These are phyloP conservation scores for Arctium minus DNA, from an alignment of 129 eudicot genomes.

Conservation along the genomic window DNA sequence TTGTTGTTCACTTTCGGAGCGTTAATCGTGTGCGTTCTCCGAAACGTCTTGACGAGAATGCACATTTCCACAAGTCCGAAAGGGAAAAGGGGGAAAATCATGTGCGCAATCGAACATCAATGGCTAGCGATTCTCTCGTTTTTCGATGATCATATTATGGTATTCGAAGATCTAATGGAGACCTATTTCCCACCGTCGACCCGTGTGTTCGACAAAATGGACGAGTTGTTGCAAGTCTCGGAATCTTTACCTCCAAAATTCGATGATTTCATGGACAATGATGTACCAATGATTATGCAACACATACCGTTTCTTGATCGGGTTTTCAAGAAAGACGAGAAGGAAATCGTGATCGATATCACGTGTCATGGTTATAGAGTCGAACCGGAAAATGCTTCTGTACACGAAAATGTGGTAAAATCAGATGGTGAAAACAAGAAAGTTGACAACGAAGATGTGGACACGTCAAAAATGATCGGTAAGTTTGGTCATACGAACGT, in stretches of 20 bases:
- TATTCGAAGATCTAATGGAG: constrained; percentile 35
- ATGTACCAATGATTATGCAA: constrained; percentile 33
- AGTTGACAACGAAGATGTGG: background rate
- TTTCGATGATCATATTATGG: constrained; percentile 57
- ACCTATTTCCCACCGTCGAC: constrained; percentile 39
- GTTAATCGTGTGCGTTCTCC: constrained; percentile 26
- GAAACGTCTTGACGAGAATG: constrained; percentile 22
- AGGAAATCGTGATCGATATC: constrained; percentile 48
- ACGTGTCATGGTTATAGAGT: constrained; percentile 28
- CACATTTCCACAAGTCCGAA: constrained; percentile 27
- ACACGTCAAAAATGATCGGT: background rate
- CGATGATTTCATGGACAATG: constrained; percentile 33
- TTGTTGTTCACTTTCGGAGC: constrained; percentile 44
- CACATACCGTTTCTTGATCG: constrained; percentile 41
- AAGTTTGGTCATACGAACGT: constrained; percentile 9
- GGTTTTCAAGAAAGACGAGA: constrained; percentile 46
- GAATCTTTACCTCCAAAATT: constrained; percentile 44
- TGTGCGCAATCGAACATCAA: constrained; percentile 24
- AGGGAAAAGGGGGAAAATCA: constrained; percentile 31
- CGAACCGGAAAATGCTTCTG: constrained; percentile 5
- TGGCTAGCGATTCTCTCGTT: constrained; percentile 44
- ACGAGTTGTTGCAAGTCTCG: constrained; percentile 26
- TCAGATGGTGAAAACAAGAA: background rate
- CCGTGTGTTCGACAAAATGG: constrained; percentile 41
- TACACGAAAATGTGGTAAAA: constrained; percentile 13